Evolutionary conservation across 2,329 filamentous ascomycete species (phyloP).

Genomic region (Xylariaceae sp.): DNA sequence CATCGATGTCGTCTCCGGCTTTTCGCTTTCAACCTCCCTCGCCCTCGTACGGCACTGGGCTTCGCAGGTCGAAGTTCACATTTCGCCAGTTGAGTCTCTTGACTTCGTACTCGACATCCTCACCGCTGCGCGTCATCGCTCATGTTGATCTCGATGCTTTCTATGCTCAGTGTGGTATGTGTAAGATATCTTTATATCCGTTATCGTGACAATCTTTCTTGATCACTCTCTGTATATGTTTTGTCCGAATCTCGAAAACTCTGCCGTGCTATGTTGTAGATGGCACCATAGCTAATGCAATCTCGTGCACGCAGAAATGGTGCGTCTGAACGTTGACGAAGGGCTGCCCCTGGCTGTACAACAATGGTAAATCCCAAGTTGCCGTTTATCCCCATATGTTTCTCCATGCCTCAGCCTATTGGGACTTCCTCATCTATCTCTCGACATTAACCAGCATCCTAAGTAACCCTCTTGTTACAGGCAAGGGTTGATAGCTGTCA

Average conservation of each 20-base stretch:
- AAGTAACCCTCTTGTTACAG: constrained; percentile 35
- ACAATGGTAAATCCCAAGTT: constrained; percentile 60
- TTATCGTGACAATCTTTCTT: not conserved
- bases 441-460: not conserved
- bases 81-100: constrained; percentile 77
- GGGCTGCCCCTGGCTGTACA: constrained; percentile 84
- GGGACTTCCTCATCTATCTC: not conserved
- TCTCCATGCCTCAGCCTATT: not conserved
- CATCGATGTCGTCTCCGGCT: constrained; percentile 30
- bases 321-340: constrained; percentile 68
- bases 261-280: not conserved
- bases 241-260: not conserved
- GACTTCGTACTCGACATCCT: constrained; percentile 62
- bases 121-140: constrained; percentile 78
- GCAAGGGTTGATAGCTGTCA: constrained; percentile 92
- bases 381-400: not conserved
- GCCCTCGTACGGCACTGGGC: constrained; percentile 31
- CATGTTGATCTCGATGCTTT: constrained; percentile 97
- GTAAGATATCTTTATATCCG: not conserved
- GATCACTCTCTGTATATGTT: not conserved
- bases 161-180: constrained; percentile 75
- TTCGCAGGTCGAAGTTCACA: constrained; percentile 66
- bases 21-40: constrained; percentile 34
- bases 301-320: constrained; percentile 53
- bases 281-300: constrained; percentile 3